A percentile compares a stretch with the other conserved stretches of the same genome.
These are phyloP conservation scores for Exserohilum rostratum DNA, from an alignment of 2,329 filamentous ascomycete species.

Conservation along the genomic window DNA sequence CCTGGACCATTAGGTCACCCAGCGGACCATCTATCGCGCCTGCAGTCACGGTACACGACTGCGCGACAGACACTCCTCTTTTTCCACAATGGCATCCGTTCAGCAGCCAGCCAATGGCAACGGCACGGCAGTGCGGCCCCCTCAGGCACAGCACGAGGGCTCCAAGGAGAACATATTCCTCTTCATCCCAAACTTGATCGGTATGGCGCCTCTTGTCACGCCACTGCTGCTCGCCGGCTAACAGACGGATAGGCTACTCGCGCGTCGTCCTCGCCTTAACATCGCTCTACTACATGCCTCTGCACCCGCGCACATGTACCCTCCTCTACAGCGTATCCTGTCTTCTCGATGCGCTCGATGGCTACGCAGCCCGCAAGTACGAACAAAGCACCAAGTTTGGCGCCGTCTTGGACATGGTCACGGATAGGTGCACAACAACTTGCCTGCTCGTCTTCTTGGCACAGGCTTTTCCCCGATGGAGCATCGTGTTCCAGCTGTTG, in stretches of 20 bases:
- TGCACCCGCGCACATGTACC: constrained; percentile 95
- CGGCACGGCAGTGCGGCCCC: constrained; percentile 33
- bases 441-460: constrained; percentile 94
- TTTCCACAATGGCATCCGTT: constrained; percentile 34
- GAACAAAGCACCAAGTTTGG: constrained; percentile 95
- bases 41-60: neutral
- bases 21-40: neutral
- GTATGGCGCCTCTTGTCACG: constrained; percentile 37
- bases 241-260: constrained; percentile 51
- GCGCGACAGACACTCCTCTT: neutral
- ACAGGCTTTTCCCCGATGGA: constrained; percentile 92
- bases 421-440: constrained; percentile 93
- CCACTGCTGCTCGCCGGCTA: constrained; percentile 6
- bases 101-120: constrained; percentile 39
- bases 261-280: constrained; percentile 71
- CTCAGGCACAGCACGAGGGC: constrained; percentile 28
- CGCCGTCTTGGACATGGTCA: constrained; percentile 98
- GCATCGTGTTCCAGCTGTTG: constrained; percentile 90
- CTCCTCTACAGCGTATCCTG: constrained; percentile 92
- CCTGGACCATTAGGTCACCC: neutral
- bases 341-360: constrained; percentile 92
- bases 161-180: constrained; percentile 61
- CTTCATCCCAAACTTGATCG: constrained; percentile 60
- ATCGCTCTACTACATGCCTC: constrained; percentile 98
- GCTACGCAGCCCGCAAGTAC: constrained; percentile 84